Percentiles rank a stretch among this genome's conserved stretches.
These are phyloP conservation scores for Eucalyptus sp. DNA, from an alignment of 345 rosid species.

Conservation along the genomic window DNA sequence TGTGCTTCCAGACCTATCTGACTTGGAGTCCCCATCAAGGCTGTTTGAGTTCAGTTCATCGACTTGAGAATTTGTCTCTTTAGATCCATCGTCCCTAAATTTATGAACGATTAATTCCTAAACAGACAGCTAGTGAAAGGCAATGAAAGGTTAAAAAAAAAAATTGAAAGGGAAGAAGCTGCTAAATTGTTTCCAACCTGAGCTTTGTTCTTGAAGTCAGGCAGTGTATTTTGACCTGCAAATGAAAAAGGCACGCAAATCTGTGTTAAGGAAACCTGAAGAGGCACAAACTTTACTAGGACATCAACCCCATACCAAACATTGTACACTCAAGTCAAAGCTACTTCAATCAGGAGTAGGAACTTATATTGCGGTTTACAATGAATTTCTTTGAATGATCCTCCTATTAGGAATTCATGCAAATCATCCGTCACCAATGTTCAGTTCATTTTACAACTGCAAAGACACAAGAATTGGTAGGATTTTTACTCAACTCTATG, in stretches of 20 bases:
- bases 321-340: background rate
- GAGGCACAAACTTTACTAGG: background rate
- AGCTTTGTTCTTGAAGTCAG: constrained; percentile 26
- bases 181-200: constrained; percentile 4
- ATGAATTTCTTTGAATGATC: background rate
- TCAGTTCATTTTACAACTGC: background rate
- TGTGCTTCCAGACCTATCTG: constrained; percentile 10
- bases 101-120: background rate
- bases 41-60: constrained; percentile 3
- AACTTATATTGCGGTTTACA: background rate
- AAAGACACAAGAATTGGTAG: background rate
- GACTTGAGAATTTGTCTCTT: constrained; percentile 1
- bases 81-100: constrained; percentile 22
- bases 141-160: background rate
- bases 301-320: background rate
- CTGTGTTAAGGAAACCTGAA: background rate
- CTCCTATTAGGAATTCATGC: background rate
- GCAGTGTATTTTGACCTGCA: constrained; percentile 41
- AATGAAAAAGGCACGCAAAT: background rate
- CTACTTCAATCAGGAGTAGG: background rate
- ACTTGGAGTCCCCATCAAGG: constrained; percentile 9
- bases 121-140: background rate
- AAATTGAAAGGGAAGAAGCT: background rate
- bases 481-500: background rate
- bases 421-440: background rate